Base-by-base conservation (phyloP, 2,329 filamentous ascomycete genomes). In the Scedosporium boydii region DNA sequence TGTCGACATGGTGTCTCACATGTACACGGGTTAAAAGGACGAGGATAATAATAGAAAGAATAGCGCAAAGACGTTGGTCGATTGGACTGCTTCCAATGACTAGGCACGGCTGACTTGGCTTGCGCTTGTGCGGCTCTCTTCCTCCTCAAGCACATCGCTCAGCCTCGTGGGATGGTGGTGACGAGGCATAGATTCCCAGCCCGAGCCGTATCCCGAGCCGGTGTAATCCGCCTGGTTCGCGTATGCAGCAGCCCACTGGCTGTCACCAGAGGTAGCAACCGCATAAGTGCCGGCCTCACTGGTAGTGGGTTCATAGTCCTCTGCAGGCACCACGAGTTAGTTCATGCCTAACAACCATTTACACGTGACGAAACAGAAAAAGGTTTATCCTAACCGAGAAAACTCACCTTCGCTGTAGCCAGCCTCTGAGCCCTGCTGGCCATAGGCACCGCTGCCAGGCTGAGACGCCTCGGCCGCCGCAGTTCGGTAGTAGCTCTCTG, bases 151-250 rank as follows among this genome's bases (percentile, higher is more conserved):
- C 29, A 96, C 92, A 74, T 96, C 92, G 72, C 91, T 96, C 65
- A 96, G 78, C 63, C 93, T 80, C 7, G 92, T 96, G 0, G 92
- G 92, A 74, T 96, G 91, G 67, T 95, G 90, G 73, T 96, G 92
- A 62, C 87, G 83, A 26, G 88, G 87, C 65, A 91, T 78, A n/a
- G 78, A 77, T 66, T 95, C 90, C 90, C 91, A 96, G 16, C 84
- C 87, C 2, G 86, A 81, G 1, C 80, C 86, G 73, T 87, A 91
- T 23, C 82, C 86, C 55, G 84, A 77, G 55, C 87, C 88, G 4
- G 82, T 80, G 70, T 91, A 91, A 68, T 91, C 88, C 18, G 82
- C 76, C 9, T 72, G 21, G 76, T 29, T 10, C 6, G 18, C 71
- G 65, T 81, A 78, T 63, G 72, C 65, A 29, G 73, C 74, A 27